Base-by-base conservation (phyloP, 2,329 filamentous ascomycete species). In the Diplocarpon rosae region DNA sequence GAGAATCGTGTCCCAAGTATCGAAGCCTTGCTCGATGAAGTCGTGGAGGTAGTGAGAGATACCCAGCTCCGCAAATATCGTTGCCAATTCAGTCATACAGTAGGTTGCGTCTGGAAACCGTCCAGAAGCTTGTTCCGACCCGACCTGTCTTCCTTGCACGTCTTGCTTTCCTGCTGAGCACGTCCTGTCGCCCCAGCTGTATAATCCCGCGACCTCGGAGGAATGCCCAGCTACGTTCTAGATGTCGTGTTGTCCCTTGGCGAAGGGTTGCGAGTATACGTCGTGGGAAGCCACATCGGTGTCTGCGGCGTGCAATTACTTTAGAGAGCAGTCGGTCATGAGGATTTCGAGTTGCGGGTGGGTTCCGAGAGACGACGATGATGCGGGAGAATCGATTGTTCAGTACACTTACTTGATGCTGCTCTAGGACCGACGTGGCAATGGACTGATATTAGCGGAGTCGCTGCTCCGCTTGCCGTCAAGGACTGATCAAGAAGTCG, bases 1-100 rank as follows among this genome's bases (percentile, higher is more conserved):
- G 40, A 88, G 69, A 44, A 90, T 80, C 1, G 81, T 88, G 29
- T 87, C 83, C 85, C 85, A 90, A 10, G 80, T 78, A 62, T 92
- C 85, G 62, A 92, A 92, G 2, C 85, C 85, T 64, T 90, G 84
- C 42, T 85, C 77, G 35, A 85, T 62, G 56, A 92, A 85, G 45
- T 70, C 66, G 53, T 80, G 72, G 48, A 85, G 73, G 66, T 92
- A 90, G 65, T 88, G 83, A 66, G 76, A 70, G 63, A 92, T 72
- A 61, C 84, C 85, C 70, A 90, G 71, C 70, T 85, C 82, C 65
- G 76, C 73, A 61, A 90, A 78, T 53, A 81, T 74, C 31, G 71
- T 65, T 54, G 71, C 75, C 57, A 92, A 69, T 63, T 77, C 73
- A 71, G 59, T 61, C 60, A 63, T 63, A 61, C 59, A 62, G 57